These are phyloP conservation scores for Fusarium incarnatum DNA, from an alignment of 2,329 filamentous ascomycete species.

Conservation along the genomic window DNA sequence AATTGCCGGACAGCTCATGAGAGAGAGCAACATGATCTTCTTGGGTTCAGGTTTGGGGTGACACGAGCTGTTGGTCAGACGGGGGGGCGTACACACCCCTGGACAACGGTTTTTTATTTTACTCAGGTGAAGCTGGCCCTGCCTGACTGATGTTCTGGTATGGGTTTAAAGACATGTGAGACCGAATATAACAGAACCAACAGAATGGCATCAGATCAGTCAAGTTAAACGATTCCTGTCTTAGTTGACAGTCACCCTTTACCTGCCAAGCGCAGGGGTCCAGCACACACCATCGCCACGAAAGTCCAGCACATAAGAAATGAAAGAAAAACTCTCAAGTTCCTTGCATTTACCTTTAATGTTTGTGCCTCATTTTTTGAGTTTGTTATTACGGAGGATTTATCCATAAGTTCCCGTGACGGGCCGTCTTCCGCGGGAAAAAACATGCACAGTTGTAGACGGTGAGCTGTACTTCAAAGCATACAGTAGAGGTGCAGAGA, in stretches of 20 bases:
- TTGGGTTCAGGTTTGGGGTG: not conserved
- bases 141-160: no score
- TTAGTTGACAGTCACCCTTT: slow-evolving; percentile 6
- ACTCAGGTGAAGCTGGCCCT: not conserved
- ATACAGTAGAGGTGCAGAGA: not conserved
- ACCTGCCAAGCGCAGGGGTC: slow-evolving; percentile 1
- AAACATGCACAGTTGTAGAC: not conserved
- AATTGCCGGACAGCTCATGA: not conserved
- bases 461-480: not conserved
- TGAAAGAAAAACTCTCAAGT: not conserved
- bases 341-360: not conserved
- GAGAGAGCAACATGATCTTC: not conserved
- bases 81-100: not conserved
- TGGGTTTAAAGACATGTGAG: not conserved
- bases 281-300: not conserved
- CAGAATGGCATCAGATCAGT: not conserved
- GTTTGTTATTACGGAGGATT: not conserved
- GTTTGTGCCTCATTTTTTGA: not conserved
- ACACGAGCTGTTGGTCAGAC: not conserved
- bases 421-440: not conserved
- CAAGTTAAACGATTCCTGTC: not conserved
- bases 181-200: not conserved
- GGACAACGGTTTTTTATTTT: not conserved
- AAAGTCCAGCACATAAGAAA: not conserved
- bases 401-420: slow-evolving; percentile 6